phyloP scores from a whole-genome alignment of 192 early-diverging fungal species.

The Coemansia sp. region DNA sequence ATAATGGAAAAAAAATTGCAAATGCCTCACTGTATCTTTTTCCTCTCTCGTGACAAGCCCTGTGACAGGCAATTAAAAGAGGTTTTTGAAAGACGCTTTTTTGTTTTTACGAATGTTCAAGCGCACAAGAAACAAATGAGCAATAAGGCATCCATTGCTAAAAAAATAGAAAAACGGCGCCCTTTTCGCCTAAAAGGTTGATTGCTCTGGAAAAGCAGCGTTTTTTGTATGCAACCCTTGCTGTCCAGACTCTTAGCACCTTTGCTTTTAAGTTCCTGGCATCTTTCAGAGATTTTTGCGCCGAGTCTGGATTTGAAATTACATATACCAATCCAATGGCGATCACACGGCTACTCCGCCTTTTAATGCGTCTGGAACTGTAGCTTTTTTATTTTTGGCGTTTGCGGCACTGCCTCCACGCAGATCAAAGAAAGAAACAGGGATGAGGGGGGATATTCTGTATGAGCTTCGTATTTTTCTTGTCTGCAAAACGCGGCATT shows the following conservation, averaged over 20 bases:
- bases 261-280: not conserved
- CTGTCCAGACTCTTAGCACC: constrained; percentile 7
- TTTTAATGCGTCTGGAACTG: constrained; percentile 7
- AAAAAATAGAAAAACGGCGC: not conserved
- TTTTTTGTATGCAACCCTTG: not conserved
- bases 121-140: not conserved
- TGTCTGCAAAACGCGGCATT: not conserved
- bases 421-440: constrained; percentile 9
- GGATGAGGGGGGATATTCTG: not conserved
- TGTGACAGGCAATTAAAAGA: not conserved
- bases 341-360: constrained; percentile 1
- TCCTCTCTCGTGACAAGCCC: not conserved
- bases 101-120: not conserved
- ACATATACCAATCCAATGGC: not conserved
- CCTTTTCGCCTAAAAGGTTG: too few relatives aligned
- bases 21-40: not conserved
- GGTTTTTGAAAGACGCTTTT: not conserved
- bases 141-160: not conserved
- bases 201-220: not conserved
- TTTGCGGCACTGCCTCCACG: constrained; percentile 4
- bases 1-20: not conserved
- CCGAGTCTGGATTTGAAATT: constrained; percentile 3
- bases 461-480: not conserved
- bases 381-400: constrained; percentile 3
- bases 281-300: not conserved